A percentile compares a stretch with the other conserved stretches of the same genome.
Evolutionary conservation across 805 yeast species (phyloP).

Genomic region (Teunomyces gatunensis): DNA sequence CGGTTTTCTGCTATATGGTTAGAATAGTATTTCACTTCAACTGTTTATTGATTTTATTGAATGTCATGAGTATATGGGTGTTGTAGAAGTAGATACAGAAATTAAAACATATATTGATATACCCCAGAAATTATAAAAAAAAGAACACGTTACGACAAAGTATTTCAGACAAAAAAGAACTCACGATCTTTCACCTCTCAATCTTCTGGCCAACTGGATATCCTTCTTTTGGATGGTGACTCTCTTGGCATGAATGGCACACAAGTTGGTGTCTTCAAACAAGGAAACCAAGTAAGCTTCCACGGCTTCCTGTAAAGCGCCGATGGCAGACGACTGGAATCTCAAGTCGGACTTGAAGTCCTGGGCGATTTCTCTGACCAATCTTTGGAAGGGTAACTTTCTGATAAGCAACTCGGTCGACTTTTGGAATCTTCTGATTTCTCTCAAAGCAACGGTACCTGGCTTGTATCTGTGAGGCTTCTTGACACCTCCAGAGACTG

Average conservation of each 20-base stretch:
- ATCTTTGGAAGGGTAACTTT: constrained; percentile 49
- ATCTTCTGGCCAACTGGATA: constrained; percentile 48
- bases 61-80: neutral
- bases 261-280: constrained; percentile 48
- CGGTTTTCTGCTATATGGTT: neutral
- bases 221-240: constrained; percentile 49
- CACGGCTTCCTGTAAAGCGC: constrained; percentile 48
- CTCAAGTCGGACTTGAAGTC: constrained; percentile 48
- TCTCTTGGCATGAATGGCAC: constrained; percentile 50
- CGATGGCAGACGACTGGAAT: constrained; percentile 47
- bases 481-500: constrained; percentile 47
- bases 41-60: neutral
- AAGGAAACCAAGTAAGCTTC: constrained; percentile 47
- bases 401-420: constrained; percentile 46
- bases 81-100: neutral
- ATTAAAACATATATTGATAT: constrained; percentile 1
- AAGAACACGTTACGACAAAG: constrained; percentile 6
- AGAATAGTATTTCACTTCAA: neutral
- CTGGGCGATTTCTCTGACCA: constrained; percentile 47
- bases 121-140: constrained; percentile 6
- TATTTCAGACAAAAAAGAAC: neutral
- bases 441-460: constrained; percentile 50
- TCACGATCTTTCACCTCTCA: constrained; percentile 48
- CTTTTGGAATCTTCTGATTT: constrained; percentile 48
- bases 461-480: constrained; percentile 51